phyloP scores from a whole-genome alignment of 1,139 yeast genomes.

The Eremothecium cymbalariae region DNA sequence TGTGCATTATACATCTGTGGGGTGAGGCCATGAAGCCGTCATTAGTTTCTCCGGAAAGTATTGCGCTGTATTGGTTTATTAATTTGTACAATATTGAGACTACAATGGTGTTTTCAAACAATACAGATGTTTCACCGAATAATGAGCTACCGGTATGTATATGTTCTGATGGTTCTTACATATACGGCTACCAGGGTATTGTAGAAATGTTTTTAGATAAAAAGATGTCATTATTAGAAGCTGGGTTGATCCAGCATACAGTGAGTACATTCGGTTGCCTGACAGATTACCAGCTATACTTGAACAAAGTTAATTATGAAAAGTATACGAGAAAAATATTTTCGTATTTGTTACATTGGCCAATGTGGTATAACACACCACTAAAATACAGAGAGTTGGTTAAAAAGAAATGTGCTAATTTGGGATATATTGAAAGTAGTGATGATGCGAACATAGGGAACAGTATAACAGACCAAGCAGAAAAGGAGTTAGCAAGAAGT shows the following conservation, averaged over 20 bases:
- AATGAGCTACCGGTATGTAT: conserved; percentile 51
- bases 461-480: conserved; percentile 13
- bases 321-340: conserved; percentile 54
- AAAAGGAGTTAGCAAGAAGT: conserved; percentile 21
- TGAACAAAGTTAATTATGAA: conserved; percentile 58
- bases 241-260: conserved; percentile 19
- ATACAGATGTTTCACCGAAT: conserved; percentile 45
- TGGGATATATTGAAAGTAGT: conserved; percentile 16
- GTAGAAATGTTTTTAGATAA: conserved; percentile 31
- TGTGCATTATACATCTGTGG: conserved; percentile 21
- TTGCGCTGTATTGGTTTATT: conserved; percentile 26
- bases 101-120: conserved; percentile 27
- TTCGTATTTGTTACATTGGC: conserved; percentile 58
- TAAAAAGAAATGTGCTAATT: conserved; percentile 35
- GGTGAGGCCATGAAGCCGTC: conserved; percentile 24
- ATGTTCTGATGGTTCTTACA: conserved; percentile 24
- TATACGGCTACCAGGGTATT: conserved; percentile 47
- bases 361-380: conserved; percentile 79
- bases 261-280: conserved; percentile 16
- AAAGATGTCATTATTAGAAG: conserved; percentile 13
- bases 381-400: conserved; percentile 46
- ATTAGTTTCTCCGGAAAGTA: conserved; percentile 25
- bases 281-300: conserved; percentile 54
- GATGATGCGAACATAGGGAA: conserved; percentile 16
- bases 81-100: conserved; percentile 4